A percentile compares a stretch with the other conserved stretches of the same genome.
Evolutionary conservation across 371 early-diverging fungal species (phyloP).

Genomic region (Lichtheimia ornata): DNA sequence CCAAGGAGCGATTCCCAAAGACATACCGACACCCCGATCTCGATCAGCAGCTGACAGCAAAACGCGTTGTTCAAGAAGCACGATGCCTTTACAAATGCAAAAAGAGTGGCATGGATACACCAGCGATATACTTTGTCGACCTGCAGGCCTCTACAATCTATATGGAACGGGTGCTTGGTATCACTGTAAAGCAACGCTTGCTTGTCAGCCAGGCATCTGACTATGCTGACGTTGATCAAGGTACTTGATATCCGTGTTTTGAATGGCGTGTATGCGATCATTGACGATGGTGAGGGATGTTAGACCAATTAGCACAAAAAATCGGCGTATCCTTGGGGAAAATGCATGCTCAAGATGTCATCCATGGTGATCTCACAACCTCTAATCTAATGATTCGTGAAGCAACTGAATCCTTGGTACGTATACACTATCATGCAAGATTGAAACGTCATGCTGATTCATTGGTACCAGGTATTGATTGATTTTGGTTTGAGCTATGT

Average conservation of each 20-base stretch:
- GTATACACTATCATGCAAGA: background rate
- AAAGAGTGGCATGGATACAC: constrained; percentile 77
- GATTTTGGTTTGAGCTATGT: constrained; percentile 98
- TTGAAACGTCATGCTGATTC: background rate
- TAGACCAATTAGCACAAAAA: constrained; percentile 44
- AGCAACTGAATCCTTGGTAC: constrained; percentile 54
- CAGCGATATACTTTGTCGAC: constrained; percentile 84
- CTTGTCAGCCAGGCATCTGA: constrained; percentile 37
- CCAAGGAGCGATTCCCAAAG: constrained; percentile 84
- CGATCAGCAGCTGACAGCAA: constrained; percentile 78
- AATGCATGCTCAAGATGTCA: constrained; percentile 86
- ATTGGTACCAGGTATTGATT: constrained; percentile 67
- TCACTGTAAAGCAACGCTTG: constrained; percentile 74
- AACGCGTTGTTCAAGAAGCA: constrained; percentile 83
- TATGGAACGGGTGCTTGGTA: constrained; percentile 84
- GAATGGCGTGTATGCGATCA: too few species aligned
- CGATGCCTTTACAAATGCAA: constrained; percentile 76
- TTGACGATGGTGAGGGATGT: background rate
- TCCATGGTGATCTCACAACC: constrained; percentile 99
- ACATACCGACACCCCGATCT: constrained; percentile 90
- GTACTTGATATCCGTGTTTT: constrained; percentile 8
- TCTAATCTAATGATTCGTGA: constrained; percentile 89
- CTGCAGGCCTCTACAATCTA: constrained; percentile 66
- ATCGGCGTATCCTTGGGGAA: constrained; percentile 76
- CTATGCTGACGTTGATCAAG: constrained; percentile 35